These are phyloP conservation scores for Globisporangium uncinulatum DNA, from an alignment of 352 stramenopile species.

Conservation along the genomic window DNA sequence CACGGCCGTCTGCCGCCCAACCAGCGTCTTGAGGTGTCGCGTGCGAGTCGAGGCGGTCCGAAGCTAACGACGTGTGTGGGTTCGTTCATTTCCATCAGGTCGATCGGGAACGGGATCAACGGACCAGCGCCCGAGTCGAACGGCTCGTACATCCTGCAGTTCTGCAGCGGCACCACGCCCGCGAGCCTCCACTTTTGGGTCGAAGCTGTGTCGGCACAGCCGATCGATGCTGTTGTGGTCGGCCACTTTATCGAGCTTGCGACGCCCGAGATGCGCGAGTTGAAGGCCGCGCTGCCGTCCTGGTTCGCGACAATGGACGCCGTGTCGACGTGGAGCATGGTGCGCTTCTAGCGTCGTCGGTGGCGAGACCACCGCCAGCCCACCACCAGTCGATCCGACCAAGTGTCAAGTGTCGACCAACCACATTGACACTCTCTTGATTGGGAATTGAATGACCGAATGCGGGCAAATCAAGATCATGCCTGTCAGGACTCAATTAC, in stretches of 20 bases:
- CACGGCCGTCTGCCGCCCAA: neutral
- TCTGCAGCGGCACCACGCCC: constrained; percentile 47
- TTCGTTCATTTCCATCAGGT: constrained; percentile 21
- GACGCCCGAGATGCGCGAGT: constrained; percentile 43
- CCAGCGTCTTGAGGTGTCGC: neutral
- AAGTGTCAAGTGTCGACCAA: neutral
- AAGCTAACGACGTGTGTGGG: too few relatives aligned
- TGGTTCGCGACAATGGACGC: constrained; percentile 37
- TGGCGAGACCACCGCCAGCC: neutral
- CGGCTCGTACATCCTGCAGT: constrained; percentile 73
- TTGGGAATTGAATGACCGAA: too few relatives aligned
- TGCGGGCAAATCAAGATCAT: too few relatives aligned
- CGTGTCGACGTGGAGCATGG: constrained; percentile 55
- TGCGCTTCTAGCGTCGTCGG: constrained; percentile 35
- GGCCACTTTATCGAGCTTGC: constrained; percentile 57
- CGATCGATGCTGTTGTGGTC: constrained; percentile 57
- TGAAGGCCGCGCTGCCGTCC: constrained; percentile 34
- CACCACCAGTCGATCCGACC: neutral
- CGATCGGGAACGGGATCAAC: constrained; percentile 56
- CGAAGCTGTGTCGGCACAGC: constrained; percentile 38
- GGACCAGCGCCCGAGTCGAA: constrained; percentile 47
- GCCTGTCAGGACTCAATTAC: too few relatives aligned
- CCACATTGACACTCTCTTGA: too few relatives aligned
- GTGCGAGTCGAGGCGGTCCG: neutral
- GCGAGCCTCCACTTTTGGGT: constrained; percentile 77